Conservation (phyloP, 306 rosid species). For the Trifolium fragiferum region DNA sequence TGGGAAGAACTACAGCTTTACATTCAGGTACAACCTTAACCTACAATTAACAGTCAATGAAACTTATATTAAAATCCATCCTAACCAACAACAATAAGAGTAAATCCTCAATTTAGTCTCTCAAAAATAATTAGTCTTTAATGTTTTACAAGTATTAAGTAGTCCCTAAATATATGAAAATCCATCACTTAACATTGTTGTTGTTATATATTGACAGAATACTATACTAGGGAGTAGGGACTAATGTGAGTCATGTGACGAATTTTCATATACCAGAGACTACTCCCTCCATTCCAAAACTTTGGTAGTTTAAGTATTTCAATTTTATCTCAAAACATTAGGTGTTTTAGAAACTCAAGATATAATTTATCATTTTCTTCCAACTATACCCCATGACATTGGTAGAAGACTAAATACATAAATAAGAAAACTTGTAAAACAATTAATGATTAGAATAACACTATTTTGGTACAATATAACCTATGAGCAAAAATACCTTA, state of each 20-base stretch:
- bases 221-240: too few species aligned
- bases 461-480: constrained; percentile 5
- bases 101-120: neutral
- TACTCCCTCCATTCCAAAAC: neutral
- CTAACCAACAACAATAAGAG: constrained; percentile 4
- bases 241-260: neutral
- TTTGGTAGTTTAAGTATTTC: neutral
- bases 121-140: neutral
- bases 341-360: neutral
- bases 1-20: constrained; percentile 80
- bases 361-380: constrained; percentile 3
- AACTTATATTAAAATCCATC: constrained; percentile 23
- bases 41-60: constrained; percentile 48
- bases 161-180: neutral
- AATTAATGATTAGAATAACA: neutral
- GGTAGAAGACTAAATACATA: neutral
- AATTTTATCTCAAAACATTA: neutral
- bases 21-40: constrained; percentile 70
- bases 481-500: neutral
- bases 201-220: neutral
- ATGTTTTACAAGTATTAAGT: neutral
- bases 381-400: neutral
- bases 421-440: neutral
- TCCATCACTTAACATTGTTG: neutral
- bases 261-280: neutral